Evolutionary conservation across 257 asterid genomes (phyloP).

Genomic region (Asclepias syriaca): DNA sequence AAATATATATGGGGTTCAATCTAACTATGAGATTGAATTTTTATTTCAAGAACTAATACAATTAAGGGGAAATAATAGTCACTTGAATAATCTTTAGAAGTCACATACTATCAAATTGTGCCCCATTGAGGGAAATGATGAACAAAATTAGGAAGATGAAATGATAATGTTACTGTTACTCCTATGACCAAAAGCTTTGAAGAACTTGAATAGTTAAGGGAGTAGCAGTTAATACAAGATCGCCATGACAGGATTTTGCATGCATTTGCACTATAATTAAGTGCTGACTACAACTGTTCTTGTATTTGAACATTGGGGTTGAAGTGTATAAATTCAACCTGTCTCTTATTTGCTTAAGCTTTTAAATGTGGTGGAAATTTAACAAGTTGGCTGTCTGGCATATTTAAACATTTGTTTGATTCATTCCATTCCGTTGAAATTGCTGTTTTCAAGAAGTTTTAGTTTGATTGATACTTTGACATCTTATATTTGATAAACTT

Average conservation of each 20-base stretch:
- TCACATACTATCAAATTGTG: neutral
- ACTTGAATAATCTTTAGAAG: neutral
- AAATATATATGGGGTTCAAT: too few species aligned
- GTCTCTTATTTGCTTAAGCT: too few species aligned
- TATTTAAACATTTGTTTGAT: neutral
- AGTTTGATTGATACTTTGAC: neutral
- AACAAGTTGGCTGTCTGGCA: neutral
- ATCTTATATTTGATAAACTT: neutral
- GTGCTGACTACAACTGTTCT: neutral
- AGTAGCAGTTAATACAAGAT: neutral
- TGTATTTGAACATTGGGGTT: neutral
- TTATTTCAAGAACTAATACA: neutral
- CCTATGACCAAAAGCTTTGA: neutral
- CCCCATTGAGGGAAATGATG: neutral
- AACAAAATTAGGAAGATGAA: neutral
- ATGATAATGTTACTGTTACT: neutral
- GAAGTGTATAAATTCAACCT: neutral
- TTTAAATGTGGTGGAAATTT: too few species aligned
- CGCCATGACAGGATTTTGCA: neutral
- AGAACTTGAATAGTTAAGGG: neutral
- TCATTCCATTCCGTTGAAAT: neutral
- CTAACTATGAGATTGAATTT: neutral
- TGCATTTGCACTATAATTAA: neutral
- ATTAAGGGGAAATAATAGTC: neutral
- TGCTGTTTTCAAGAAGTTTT: neutral